A percentile compares a stretch with the other conserved stretches of the same genome.
phyloP scores from a whole-genome alignment of 2,329 filamentous ascomycete species.

The Trichoderma sp. region DNA sequence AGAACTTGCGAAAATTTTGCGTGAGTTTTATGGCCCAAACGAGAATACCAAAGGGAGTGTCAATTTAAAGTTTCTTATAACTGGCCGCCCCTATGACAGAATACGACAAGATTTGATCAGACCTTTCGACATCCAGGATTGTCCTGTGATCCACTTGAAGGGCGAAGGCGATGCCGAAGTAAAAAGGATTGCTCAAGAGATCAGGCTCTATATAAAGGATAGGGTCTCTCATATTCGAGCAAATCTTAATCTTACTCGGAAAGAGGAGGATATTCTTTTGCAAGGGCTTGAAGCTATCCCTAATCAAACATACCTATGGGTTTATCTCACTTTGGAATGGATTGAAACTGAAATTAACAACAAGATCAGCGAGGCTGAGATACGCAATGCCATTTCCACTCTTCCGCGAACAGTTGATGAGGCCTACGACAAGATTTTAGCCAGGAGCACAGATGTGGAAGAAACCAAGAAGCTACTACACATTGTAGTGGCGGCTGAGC shows the following conservation, averaged over 20 bases:
- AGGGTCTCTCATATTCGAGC: constrained; percentile 15
- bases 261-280: constrained; percentile 17
- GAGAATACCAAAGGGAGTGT: background rate
- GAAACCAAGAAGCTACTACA: background rate
- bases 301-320: constrained; percentile 44
- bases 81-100: constrained; percentile 34
- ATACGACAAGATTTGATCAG: constrained; percentile 26
- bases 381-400: constrained; percentile 16
- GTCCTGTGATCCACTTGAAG: constrained; percentile 27
- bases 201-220: constrained; percentile 33
- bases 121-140: background rate
- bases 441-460: background rate
- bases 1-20: constrained; percentile 26
- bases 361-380: constrained; percentile 12
- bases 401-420: constrained; percentile 28
- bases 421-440: constrained; percentile 32
- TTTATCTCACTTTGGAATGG: constrained; percentile 37
- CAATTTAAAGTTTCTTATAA: constrained; percentile 37
- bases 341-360: constrained; percentile 27
- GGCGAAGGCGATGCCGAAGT: constrained; percentile 32
- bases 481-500: background rate
- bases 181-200: constrained; percentile 33
- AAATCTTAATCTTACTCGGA: background rate
- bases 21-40: constrained; percentile 14
- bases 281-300: constrained; percentile 30